A percentile compares a stretch with the other conserved stretches of the same genome.
These are phyloP conservation scores for Primulina eburnea DNA, from an alignment of 257 asterid species.

Conservation along the genomic window DNA sequence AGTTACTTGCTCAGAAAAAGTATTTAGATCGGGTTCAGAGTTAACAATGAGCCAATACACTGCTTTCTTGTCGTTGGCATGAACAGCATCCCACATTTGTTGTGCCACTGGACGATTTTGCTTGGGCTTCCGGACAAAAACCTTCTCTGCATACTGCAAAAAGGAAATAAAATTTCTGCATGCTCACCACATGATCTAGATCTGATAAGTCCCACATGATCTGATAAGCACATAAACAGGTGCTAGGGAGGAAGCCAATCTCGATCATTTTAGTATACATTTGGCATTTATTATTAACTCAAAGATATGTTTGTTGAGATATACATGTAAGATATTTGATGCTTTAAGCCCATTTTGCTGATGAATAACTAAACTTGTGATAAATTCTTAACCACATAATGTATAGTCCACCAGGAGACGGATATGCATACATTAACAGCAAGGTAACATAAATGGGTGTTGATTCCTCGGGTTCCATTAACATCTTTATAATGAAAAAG, in stretches of 20 bases:
- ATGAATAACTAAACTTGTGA: not conserved
- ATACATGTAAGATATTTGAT: not conserved
- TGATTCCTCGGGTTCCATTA: not conserved
- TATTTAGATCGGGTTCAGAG: conserved; percentile 71
- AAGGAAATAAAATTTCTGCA: conserved; percentile 12
- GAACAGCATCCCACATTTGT: conserved; percentile 89
- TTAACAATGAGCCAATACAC: conserved; percentile 72
- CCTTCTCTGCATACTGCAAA: conserved; percentile 88
- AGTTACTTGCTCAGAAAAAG: conserved; percentile 44
- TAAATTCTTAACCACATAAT: conserved; percentile 8
- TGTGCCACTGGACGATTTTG: conserved; percentile 58
- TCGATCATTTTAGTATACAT: not conserved
- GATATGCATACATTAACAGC: not conserved
- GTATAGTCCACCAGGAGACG: conserved; percentile 2
- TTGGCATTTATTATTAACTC: conserved; percentile 1
- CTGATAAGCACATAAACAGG: conserved; percentile 10
- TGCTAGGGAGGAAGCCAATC: not conserved
- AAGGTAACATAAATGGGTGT: not conserved
- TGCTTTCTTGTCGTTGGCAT: conserved; percentile 73
- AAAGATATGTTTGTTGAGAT: not conserved
- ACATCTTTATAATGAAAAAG: not conserved
- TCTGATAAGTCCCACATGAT: conserved; percentile 3
- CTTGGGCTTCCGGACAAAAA: conserved; percentile 66
- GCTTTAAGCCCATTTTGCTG: conserved; percentile 7
- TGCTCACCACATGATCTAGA: not conserved